Base-by-base conservation (phyloP, 257 asterid genomes). In the Capsicum chinense region DNA sequence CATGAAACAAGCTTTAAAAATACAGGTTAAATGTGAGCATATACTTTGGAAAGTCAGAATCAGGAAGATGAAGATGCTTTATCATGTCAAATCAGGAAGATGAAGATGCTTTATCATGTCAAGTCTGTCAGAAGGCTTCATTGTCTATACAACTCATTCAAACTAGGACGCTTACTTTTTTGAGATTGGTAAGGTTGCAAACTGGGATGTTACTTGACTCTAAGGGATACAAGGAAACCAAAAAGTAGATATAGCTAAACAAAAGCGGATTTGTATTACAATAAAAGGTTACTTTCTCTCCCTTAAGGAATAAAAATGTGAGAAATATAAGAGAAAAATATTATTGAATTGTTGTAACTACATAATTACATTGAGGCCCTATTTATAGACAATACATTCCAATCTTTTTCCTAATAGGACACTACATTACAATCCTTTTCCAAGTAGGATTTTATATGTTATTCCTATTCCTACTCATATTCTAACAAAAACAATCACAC, bases 61-160 rank as follows among this genome's bases (percentile, higher is more conserved):
- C 79, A 42, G 56, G 56, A 56, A 70, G 56, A 16, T 69, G 79
- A 69, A 69, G 79, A 48, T 70, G 54, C 79, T 70, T 17, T 9
- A 42, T 9, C 79, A 21, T 21, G 21, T 21, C 21, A 21, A 39
- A 70, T 42, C 79, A 42, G 56, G 56, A 56, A 70, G 56, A 16
- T 69, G 79, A 69, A 69, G 79, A 48, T 70, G 54, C 79, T 70
- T 17, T 9, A 42, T 9, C 79, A 42, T 70, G 35, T 69, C 79
- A 69, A 69, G 79, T 39, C 56, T 8, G 79, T 39, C 79, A 16
- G 56, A 39, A 69, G 79, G 79, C 33, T 39, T 39, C 17, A 42
- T 35, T 69, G 15, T 37, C 79, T 16, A 7, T 70, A 70, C 35
- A 70, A 42, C 79, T 42, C 35, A 4, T 70, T 39, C 79, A 42